Conservation (phyloP, 208 protist species). For the Leishmania arabica region DNA sequence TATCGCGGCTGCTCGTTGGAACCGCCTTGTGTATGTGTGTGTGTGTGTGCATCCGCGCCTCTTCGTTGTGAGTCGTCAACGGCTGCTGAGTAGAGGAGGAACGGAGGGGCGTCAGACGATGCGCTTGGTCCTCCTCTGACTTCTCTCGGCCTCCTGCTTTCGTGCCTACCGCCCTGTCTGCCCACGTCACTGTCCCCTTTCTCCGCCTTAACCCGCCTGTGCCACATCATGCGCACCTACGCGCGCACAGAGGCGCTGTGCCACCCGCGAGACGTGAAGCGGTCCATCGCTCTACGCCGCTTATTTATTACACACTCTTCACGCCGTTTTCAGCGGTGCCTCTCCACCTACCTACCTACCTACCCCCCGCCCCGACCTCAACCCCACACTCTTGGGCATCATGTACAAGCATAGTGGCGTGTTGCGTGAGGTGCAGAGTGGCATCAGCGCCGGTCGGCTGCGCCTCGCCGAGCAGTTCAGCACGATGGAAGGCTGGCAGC, state of each 20-base stretch:
- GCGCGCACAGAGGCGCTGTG: not conserved
- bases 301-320: not conserved
- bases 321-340: not conserved
- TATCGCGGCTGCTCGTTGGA: not conserved
- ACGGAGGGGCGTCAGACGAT: not conserved
- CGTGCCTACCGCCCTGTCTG: not conserved
- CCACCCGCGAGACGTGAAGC: not conserved
- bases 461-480: conserved; percentile 79
- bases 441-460: conserved; percentile 69
- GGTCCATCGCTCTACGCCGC: not conserved
- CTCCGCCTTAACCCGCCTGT: not conserved
- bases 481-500: conserved; percentile 84
- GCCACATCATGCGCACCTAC: not conserved
- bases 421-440: conserved; percentile 39
- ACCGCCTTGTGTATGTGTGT: not conserved
- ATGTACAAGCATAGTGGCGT: conserved; percentile 19
- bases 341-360: not conserved
- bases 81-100: not conserved
- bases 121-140: not conserved
- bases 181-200: not conserved
- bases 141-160: not conserved
- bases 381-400: not conserved
- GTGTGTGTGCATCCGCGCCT: not conserved
- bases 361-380: not conserved
- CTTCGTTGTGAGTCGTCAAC: not conserved